These are phyloP conservation scores for Trametes cinnabarina DNA, from an alignment of 768 basidiomycete genomes.

Conservation along the genomic window DNA sequence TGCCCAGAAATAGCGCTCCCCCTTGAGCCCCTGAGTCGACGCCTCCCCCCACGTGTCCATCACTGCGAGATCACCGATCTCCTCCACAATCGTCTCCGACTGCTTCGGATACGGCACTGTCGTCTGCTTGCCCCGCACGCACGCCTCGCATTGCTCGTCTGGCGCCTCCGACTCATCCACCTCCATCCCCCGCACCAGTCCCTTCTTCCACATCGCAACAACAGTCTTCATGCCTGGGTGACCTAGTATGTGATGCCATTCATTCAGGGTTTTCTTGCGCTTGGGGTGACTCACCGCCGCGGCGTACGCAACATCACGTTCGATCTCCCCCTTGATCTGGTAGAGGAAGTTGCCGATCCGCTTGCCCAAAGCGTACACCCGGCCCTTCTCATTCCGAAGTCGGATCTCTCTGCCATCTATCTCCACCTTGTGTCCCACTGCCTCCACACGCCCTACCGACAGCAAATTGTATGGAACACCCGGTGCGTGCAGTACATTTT, in stretches of 20 bases:
- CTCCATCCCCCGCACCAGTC: conserved; percentile 17
- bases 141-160: conserved; percentile 18
- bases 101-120: not conserved
- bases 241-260: conserved; percentile 23
- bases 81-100: not conserved
- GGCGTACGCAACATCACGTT: not conserved
- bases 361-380: not conserved
- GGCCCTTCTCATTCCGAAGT: not conserved
- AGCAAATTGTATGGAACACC: conserved; percentile 12
- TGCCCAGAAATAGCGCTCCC: conserved; percentile 22
- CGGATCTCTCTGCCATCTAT: not conserved
- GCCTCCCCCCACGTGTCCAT: conserved; percentile 23
- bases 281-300: not conserved
- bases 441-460: conserved; percentile 13
- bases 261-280: not conserved
- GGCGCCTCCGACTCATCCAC: conserved; percentile 1
- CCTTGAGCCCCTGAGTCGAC: not conserved
- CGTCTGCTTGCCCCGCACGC: conserved; percentile 25
- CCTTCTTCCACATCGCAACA: not conserved
- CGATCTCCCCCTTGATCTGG: not conserved
- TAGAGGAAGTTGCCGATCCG: conserved; percentile 8
- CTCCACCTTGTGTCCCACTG: conserved; percentile 5
- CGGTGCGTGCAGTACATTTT: not conserved
- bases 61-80: conserved; percentile 3
- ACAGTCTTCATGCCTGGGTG: conserved; percentile 15